Conservation (phyloP, 352 stramenopile genomes). For the Globisporangium cederbergense region DNA sequence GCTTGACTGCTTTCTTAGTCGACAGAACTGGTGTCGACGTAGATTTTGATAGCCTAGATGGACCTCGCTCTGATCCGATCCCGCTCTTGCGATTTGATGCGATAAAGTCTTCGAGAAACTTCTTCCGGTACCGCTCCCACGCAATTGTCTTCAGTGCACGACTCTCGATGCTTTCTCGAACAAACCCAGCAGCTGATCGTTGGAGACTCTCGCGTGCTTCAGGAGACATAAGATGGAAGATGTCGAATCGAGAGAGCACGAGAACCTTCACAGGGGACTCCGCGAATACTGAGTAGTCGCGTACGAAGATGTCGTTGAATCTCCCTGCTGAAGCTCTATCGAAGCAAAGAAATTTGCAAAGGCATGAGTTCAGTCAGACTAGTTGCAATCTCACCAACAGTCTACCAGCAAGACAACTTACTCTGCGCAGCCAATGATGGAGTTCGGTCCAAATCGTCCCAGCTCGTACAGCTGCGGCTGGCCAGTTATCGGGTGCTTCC, state of each 20-base stretch:
- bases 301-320: constrained; percentile 80
- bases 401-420: constrained; percentile 25
- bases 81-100: constrained; percentile 18
- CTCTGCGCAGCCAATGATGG: constrained; percentile 77
- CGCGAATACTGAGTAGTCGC: constrained; percentile 73
- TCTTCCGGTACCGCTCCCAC: constrained; percentile 76
- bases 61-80: constrained; percentile 18
- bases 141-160: constrained; percentile 71
- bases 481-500: constrained; percentile 71
- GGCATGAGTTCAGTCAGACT: not conserved
- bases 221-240: constrained; percentile 78
- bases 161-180: constrained; percentile 63
- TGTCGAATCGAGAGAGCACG: constrained; percentile 80
- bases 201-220: constrained; percentile 67
- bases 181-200: constrained; percentile 49
- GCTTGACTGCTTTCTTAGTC: constrained; percentile 17
- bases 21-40: constrained; percentile 32
- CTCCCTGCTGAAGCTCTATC: constrained; percentile 66
- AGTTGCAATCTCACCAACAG: not conserved
- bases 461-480: constrained; percentile 59
- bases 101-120: constrained; percentile 49
- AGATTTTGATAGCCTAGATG: constrained; percentile 22
- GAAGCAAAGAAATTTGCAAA: not conserved
- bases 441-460: constrained; percentile 69
- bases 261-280: constrained; percentile 76